Evolutionary conservation across 2,329 filamentous ascomycete species (phyloP), one percentile per base, ranked within the genome.

Genomic region (Cladosporium halotolerans): DNA sequence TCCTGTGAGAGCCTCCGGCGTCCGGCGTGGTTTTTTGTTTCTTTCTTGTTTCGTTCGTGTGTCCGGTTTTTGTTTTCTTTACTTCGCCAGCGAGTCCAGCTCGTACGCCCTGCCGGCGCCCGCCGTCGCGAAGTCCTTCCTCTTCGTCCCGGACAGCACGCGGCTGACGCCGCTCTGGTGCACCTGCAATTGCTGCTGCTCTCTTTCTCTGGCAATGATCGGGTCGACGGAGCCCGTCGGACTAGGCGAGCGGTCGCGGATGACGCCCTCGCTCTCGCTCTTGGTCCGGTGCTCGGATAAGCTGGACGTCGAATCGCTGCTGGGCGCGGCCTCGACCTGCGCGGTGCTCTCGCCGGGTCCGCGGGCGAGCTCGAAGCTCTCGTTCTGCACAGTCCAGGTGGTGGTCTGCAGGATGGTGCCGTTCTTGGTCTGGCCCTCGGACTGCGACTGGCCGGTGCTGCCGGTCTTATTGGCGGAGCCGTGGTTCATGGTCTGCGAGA

Each of bases 401-500:
- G 44, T 53, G 11, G 50, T 53, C 38, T 46, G 43, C 3, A 53
- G 16, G 23, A 53, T 53, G 9, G 50, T 41, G 43, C 44, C 44
- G 36, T 19, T 16, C 18, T 45, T 53, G 43, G 41, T 47, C 34
- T 46, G 34, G 23, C 28, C 23, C 13, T 47, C 50, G 5, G 42
- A 45, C n/a, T 42, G 31, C 4, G 43, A 40, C 4, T 38, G 18
- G n/a, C 38, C 38, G 23, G 23, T 34, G 19, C 16, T 23, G 33
- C 34, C 36, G 9, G 19, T 34, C 31, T 18, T 19, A 18, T 14
- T 38, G 23, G 18, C 42, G 18, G 18, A 14, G 23, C 18, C 41
- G 23, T 28, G 23, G 28, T 34, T 19, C 50, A 53, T 66, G 34
- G 65, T 66, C 41, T 66, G 63, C 59, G 77, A 69, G 36, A 83